These are phyloP conservation scores for Tardiomyces blankii DNA, from an alignment of 1,139 yeast species.

Conservation along the genomic window DNA sequence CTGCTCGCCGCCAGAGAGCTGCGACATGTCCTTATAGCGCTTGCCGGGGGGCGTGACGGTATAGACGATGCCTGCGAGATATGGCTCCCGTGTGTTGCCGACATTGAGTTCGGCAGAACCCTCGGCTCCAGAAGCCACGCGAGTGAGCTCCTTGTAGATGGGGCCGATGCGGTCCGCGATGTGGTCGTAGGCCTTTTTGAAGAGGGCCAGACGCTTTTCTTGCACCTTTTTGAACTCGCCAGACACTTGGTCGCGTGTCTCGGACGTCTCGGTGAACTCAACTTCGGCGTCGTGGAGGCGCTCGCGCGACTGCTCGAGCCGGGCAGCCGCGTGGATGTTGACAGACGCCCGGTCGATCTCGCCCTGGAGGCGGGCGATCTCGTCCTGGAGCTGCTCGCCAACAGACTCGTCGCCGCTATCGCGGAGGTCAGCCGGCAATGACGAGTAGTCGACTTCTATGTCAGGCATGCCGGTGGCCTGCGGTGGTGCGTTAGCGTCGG, in stretches of 20 bases:
- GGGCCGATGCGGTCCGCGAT: conserved; percentile 62
- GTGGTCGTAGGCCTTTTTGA: conserved; percentile 66
- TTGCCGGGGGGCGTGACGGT: conserved; percentile 98
- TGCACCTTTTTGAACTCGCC: conserved; percentile 52
- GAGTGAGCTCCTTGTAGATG: conserved; percentile 83
- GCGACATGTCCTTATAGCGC: conserved; percentile 85
- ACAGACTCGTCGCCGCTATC: conserved; percentile 24
- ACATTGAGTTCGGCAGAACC: conserved; percentile 86
- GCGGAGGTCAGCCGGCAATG: conserved; percentile 36
- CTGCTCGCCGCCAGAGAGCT: conserved; percentile 93
- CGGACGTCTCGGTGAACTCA: conserved; percentile 55
- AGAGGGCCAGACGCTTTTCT: conserved; percentile 45
- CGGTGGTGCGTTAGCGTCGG: conserved; percentile 3
- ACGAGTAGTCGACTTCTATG: conserved; percentile 45
- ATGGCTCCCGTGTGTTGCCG: conserved; percentile 83
- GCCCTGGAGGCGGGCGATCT: conserved; percentile 41
- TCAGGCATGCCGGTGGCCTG: conserved; percentile 27
- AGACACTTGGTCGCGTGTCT: conserved; percentile 44
- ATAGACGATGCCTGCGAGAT: conserved; percentile 68
- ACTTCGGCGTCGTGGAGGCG: conserved; percentile 50
- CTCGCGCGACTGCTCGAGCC: conserved; percentile 58
- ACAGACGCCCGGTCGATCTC: conserved; percentile 60
- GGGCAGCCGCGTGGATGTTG: conserved; percentile 67
- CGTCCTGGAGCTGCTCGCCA: conserved; percentile 31
- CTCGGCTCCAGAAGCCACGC: conserved; percentile 45